These are phyloP conservation scores for Ceriops zippeliana DNA, from an alignment of 345 rosid genomes.

Conservation along the genomic window DNA sequence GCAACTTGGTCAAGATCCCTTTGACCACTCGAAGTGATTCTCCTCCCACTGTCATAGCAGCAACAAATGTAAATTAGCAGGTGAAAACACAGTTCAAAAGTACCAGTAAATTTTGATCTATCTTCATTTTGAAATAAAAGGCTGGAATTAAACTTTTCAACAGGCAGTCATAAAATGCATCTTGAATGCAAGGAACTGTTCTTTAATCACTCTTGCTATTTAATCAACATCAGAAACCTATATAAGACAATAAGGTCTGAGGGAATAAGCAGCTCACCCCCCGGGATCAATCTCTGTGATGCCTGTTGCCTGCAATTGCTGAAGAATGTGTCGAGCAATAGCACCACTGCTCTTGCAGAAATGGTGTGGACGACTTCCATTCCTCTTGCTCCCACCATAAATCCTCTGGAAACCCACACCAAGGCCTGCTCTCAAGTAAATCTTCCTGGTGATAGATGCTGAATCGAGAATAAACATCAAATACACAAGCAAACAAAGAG, in stretches of 20 bases:
- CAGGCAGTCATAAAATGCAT: too few species aligned
- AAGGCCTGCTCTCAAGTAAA: slow-evolving; percentile 83
- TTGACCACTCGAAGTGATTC: slow-evolving; percentile 33
- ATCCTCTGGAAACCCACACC: slow-evolving; percentile 88
- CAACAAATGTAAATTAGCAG: neutral
- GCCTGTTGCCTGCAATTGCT: slow-evolving; percentile 66
- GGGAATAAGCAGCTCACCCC: slow-evolving; percentile 39
- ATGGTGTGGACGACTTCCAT: slow-evolving; percentile 84
- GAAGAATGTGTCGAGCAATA: slow-evolving; percentile 78
- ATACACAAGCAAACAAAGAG: neutral
- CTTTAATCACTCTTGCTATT: too few species aligned
- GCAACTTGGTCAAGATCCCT: slow-evolving; percentile 39
- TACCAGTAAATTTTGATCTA: neutral
- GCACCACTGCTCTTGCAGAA: slow-evolving; percentile 92
- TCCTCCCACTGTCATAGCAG: slow-evolving; percentile 23
- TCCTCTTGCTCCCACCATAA: slow-evolving; percentile 85
- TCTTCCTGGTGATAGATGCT: slow-evolving; percentile 96
- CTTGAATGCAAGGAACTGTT: too few species aligned
- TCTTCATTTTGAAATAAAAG: too few species aligned
- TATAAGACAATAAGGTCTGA: neutral
- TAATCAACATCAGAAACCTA: neutral
- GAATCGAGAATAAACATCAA: slow-evolving; percentile 3
- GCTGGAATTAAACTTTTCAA: too few species aligned
- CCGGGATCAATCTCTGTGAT: slow-evolving; percentile 62
- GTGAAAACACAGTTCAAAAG: neutral